These are phyloP conservation scores for Starmerella bombicola DNA, from an alignment of 805 yeast genomes.

Conservation along the genomic window DNA sequence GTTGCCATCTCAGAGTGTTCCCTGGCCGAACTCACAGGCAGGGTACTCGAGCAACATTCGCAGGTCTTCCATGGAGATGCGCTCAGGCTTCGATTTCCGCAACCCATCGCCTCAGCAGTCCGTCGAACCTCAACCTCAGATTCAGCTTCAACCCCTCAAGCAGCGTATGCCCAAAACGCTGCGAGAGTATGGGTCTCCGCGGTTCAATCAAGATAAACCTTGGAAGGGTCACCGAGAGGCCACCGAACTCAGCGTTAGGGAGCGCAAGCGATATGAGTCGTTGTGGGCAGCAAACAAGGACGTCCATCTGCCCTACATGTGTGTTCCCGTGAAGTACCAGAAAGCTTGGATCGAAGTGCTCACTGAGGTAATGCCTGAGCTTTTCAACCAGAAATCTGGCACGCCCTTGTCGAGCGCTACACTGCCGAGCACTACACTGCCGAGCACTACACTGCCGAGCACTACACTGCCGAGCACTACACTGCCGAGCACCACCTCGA, in stretches of 20 bases:
- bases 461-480: background rate
- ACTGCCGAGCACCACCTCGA: background rate
- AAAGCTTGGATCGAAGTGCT: constrained; percentile 12
- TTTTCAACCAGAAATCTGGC: background rate
- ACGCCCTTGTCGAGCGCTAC: background rate
- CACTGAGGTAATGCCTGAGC: constrained; percentile 1
- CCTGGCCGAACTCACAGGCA: no score
- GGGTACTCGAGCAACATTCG: no score
- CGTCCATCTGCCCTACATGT: constrained; percentile 21
- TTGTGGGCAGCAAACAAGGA: constrained; percentile 88
- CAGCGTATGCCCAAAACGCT: constrained; percentile 20
- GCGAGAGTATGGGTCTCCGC: constrained; percentile 32
- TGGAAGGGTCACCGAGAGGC: constrained; percentile 77
- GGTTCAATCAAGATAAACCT: constrained; percentile 79
- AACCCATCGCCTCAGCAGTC: no score
- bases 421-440: background rate
- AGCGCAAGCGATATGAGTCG: constrained; percentile 82
- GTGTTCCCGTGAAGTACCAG: constrained; percentile 9
- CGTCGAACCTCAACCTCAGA: no score
- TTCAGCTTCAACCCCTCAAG: background rate
- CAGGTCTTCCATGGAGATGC: no score
- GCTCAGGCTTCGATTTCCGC: no score
- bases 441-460: background rate
- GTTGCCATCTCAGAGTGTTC: no score
- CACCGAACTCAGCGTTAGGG: constrained; percentile 36